phyloP scores from a whole-genome alignment of 495 filamentous ascomycete genomes.

The Neurospora hispaniola region DNA sequence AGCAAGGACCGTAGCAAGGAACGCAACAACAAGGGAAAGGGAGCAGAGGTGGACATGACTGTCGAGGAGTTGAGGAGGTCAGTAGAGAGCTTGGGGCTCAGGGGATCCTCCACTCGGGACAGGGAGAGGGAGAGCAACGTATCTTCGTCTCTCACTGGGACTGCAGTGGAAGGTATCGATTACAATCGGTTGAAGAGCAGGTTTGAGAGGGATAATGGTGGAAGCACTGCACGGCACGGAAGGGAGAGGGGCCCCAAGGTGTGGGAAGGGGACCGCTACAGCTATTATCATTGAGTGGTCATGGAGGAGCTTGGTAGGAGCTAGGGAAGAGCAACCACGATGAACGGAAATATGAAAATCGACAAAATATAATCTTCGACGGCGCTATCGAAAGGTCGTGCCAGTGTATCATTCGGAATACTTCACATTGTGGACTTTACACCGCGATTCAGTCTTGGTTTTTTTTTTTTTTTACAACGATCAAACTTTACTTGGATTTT shows the following conservation, averaged over 20 bases:
- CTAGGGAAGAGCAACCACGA: background rate
- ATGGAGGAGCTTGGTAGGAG: too few species aligned
- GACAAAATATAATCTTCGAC: background rate
- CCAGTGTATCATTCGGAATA: background rate
- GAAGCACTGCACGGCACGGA: conserved; percentile 1
- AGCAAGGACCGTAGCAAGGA: conserved; percentile 1
- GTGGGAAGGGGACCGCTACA: background rate
- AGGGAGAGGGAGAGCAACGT: background rate
- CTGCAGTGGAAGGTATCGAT: background rate
- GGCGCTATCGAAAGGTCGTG: background rate
- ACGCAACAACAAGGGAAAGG: conserved; percentile 1
- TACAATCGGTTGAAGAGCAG: conserved; percentile 5
- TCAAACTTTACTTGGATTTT: background rate
- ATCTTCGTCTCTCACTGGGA: conserved; percentile 1
- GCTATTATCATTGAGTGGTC: conserved; percentile 1
- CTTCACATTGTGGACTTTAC: background rate
- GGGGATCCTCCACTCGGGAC: conserved; percentile 5
- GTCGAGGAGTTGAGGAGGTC: conserved; percentile 15
- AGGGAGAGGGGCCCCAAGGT: background rate
- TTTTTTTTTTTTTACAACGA: too few species aligned
- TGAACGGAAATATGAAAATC: background rate
- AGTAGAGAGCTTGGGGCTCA: conserved; percentile 17
- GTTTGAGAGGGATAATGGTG: conserved; percentile 4
- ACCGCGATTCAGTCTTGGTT: background rate
- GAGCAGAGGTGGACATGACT: conserved; percentile 5